Percentiles rank a stretch among this genome's conserved stretches.
phyloP scores from a whole-genome alignment of 371 early-diverging fungal genomes.

The Mortierella sp. region DNA sequence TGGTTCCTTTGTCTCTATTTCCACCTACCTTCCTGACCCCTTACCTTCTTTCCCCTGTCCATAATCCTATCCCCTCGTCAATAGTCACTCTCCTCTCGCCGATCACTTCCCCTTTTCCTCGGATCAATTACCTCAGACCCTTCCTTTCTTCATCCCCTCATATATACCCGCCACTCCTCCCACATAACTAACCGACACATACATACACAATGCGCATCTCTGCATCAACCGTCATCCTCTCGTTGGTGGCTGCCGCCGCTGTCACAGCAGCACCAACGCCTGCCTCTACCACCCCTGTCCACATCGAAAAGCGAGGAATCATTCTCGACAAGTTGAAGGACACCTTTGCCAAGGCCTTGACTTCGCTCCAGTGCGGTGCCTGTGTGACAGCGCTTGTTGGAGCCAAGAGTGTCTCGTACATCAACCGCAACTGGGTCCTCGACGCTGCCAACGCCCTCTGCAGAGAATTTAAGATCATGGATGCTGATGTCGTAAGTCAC shows the following conservation, averaged over 20 bases:
- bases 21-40: neutral
- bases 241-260: conserved; percentile 41
- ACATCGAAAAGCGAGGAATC: conserved; percentile 48
- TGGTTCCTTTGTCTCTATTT: conserved; percentile 23
- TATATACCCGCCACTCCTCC: neutral
- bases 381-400: conserved; percentile 45
- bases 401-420: conserved; percentile 42
- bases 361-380: conserved; percentile 47
- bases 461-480: conserved; percentile 33
- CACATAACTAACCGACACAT: conserved; percentile 57
- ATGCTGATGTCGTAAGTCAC: conserved; percentile 45
- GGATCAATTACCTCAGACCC: too few relatives aligned
- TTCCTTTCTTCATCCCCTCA: neutral
- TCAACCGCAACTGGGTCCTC: conserved; percentile 55
- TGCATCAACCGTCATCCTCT: conserved; percentile 53
- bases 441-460: conserved; percentile 44
- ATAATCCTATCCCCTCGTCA: neutral
- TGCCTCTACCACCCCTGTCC: conserved; percentile 22
- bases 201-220: conserved; percentile 58
- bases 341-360: conserved; percentile 44
- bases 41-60: neutral
- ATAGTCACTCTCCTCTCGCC: neutral
- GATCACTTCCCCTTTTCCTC: neutral
- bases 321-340: conserved; percentile 44
- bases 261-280: conserved; percentile 56